Percentiles rank a stretch among this genome's conserved stretches.
Evolutionary conservation across 2,329 filamentous ascomycete genomes (phyloP).

Genomic region (Colletotrichum musae): DNA sequence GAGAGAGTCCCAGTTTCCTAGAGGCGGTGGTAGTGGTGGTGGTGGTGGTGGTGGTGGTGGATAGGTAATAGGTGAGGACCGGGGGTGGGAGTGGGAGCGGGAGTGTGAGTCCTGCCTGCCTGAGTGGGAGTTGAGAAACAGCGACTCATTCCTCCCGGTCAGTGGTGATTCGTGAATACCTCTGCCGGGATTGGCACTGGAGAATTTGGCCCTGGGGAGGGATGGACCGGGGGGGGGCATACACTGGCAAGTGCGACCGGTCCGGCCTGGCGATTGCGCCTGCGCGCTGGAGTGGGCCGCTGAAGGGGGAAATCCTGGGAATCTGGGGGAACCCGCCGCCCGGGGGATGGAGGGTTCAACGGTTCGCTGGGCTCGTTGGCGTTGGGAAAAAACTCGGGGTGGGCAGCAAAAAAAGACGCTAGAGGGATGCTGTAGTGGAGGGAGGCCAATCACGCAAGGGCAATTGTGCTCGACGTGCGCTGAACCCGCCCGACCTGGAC

Average conservation of each 20-base stretch:
- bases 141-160: constrained; percentile 31
- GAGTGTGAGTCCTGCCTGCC: too few relatives aligned
- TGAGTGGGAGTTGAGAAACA: constrained; percentile 15
- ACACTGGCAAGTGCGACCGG: constrained; percentile 6
- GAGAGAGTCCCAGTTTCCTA: neutral
- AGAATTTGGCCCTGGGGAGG: constrained; percentile 1
- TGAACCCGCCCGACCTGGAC: neutral
- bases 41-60: constrained; percentile 9
- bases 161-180: constrained; percentile 22
- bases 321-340: constrained; percentile 35
- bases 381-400: constrained; percentile 35
- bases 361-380: neutral
- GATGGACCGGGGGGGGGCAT: too few relatives aligned
- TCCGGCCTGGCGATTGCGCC: constrained; percentile 14
- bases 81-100: constrained; percentile 7
- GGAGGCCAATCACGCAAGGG: constrained; percentile 25
- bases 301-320: constrained; percentile 9
- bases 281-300: constrained; percentile 7
- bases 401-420: constrained; percentile 23
- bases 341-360: too few relatives aligned
- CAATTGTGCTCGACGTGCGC: constrained; percentile 25
- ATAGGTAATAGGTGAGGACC: constrained; percentile 5
- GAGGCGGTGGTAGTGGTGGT: too few relatives aligned
- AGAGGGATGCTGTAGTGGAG: constrained; percentile 15
- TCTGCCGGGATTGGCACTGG: constrained; percentile 19